Evolutionary conservation across 2,329 filamentous ascomycete genomes (phyloP), one percentile per base, ranked within the genome.

Genomic region (Fusarium fracticaudum): DNA sequence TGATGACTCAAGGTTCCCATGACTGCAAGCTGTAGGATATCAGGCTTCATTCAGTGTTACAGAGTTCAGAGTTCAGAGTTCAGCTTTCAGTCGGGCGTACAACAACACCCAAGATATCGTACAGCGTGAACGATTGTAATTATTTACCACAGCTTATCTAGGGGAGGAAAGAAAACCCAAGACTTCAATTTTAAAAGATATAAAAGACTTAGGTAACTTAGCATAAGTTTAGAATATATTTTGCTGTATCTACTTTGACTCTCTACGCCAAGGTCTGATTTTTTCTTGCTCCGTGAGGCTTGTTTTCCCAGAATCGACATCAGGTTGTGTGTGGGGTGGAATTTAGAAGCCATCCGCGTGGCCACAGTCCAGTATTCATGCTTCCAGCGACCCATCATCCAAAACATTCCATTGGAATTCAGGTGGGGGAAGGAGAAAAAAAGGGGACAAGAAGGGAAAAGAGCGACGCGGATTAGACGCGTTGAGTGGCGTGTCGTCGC

Each of bases 401-500:
- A 50, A 60, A 66, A 73, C 58, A 73, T 35, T 70, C 59, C 57
- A 60, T 53, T 75, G 67, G 76, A 72, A 74, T 77, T 64, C 33
- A 60, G 47, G 67, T 67, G 64, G 60, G 62, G 43, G 38, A 44
- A 38, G 37, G 64, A 64, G 71, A 71, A 68, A 55, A 55, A 68
- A 61, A 68, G 55, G 69, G 65, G 66, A 40, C 37, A 41, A 61
- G 60, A 64, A 54, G 67, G 65, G 61, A 55, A 65, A 31, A 41
- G 26, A 37, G 68, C 60, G 31, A 63, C 76, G 76, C 67, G 76
- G 67, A 47, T 33, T 33, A 59, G 67, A 78, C 76, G 76, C 73
- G 76, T 78, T 67, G 60, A 77, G 73, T 76, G 73, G 76, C 71
- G 72, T 71, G 47, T 57, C 33, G 41, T 54, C 51, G 45, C 40